Base-by-base conservation (phyloP, 805 yeast genomes). In the Starmerella tilneyi region DNA sequence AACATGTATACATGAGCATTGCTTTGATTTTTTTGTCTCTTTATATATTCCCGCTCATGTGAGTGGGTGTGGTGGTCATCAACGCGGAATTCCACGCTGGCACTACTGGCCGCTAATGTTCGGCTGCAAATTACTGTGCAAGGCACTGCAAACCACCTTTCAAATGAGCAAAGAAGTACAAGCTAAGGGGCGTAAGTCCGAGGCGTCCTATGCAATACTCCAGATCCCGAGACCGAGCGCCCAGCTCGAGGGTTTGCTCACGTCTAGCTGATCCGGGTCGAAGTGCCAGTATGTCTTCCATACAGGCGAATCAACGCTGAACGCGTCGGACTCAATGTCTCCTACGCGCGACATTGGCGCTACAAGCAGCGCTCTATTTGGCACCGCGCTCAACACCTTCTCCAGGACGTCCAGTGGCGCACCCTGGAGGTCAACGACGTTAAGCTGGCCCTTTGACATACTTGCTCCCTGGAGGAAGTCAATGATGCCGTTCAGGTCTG, bases 391-490 rank as follows among this genome's bases (percentile, higher is more conserved):
- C 1, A 63, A 23, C 9, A 66, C 46, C 17, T 51, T 45, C 2
- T 46, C 42, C 3, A 74, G 55, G 4, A 54, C 44, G 1, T 50
- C 57, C 1, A 41, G 32, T 6, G 64, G 64, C 1, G 68, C 56
- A 0, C 81, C 80, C 74, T 72, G 74, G 16, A 74, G 59, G 53
- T 76, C 80, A n/a, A 67, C 52, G 0, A 64, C 55, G 15, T 59
- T 56, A 4, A 53, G 43, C 21, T 11, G 24, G 17, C 19, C 29
- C 17, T 19, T 26, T 11, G 11, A 9, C 12, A 4, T 11, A 5
- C 12, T 19, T 1, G 16, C 21, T 1, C 31, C 30, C 9, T 22
- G 6, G 11, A 40, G 33, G 15, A 47, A 29, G 7, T 17, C 11
- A 5, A 35, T 4, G 12, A 26, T 16, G 20, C 40, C 41, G 9